Conservation (phyloP, 345 rosid species). For the Eucalyptus curtisii region DNA sequence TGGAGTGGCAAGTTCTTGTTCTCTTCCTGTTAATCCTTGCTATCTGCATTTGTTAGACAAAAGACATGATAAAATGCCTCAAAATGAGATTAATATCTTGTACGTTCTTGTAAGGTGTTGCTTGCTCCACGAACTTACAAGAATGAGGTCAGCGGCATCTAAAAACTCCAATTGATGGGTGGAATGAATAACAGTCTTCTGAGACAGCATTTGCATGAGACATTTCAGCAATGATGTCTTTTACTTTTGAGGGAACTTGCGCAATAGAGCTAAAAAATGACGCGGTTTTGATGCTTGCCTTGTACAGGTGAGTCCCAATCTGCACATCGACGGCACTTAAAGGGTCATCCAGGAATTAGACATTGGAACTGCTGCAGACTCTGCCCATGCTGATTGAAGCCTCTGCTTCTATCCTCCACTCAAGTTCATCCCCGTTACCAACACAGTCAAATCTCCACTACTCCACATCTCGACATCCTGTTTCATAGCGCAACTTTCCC, state of each 20-base stretch:
- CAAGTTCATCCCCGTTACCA: slow-evolving; percentile 73
- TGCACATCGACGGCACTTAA: slow-evolving; percentile 77
- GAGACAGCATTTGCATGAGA: slow-evolving; percentile 29
- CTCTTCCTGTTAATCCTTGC: slow-evolving; percentile 42
- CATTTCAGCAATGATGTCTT: slow-evolving; percentile 27
- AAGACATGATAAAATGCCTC: neutral
- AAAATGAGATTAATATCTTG: neutral
- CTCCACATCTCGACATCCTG: slow-evolving; percentile 50
- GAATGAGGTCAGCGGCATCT: slow-evolving; percentile 45
- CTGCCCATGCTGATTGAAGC: slow-evolving; percentile 73
- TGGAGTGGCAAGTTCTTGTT: slow-evolving; percentile 46
- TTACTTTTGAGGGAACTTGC: neutral
- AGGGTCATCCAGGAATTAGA: slow-evolving; percentile 70
- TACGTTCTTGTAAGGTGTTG: neutral
- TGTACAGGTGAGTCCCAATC: slow-evolving; percentile 48
- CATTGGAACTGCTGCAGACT: slow-evolving; percentile 43
- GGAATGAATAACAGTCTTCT: slow-evolving; percentile 45
- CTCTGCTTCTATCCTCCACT: slow-evolving; percentile 92
- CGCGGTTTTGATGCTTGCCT: slow-evolving; percentile 6
- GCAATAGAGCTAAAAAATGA: neutral
- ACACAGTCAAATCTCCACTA: slow-evolving; percentile 47
- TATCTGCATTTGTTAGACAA: slow-evolving; percentile 15
- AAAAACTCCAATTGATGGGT: slow-evolving; percentile 60
- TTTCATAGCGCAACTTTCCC: slow-evolving; percentile 51
- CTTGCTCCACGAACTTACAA: slow-evolving; percentile 10